Evolutionary conservation across 495 filamentous ascomycete genomes (phyloP).

Genomic region (Daldinia caldariorum): DNA sequence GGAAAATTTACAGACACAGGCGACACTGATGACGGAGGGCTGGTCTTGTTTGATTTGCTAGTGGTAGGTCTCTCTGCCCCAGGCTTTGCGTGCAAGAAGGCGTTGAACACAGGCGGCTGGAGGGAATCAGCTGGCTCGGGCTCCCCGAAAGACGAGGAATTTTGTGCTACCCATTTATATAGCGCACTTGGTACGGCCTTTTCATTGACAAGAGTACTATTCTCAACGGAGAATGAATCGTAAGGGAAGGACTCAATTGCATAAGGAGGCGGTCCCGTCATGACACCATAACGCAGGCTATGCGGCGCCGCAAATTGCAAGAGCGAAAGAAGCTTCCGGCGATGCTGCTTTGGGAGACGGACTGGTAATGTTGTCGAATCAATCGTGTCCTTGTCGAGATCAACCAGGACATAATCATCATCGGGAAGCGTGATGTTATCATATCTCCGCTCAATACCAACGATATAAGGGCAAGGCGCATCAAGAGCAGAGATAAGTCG

Average conservation of each 20-base stretch:
- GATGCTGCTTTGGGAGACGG: slow-evolving; percentile 85
- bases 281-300: slow-evolving; percentile 85
- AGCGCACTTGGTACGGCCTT: slow-evolving; percentile 75
- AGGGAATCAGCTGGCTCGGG: slow-evolving; percentile 62
- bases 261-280: slow-evolving; percentile 89
- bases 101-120: slow-evolving; percentile 77
- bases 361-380: slow-evolving; percentile 78
- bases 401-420: slow-evolving; percentile 96
- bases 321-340: slow-evolving; percentile 86
- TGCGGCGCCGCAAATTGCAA: slow-evolving; percentile 92
- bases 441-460: slow-evolving; percentile 93
- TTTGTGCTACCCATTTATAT: slow-evolving; percentile 85
- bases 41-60: slow-evolving; percentile 76
- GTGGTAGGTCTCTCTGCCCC: slow-evolving; percentile 84
- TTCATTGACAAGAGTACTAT: slow-evolving; percentile 76
- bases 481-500: slow-evolving; percentile 88
- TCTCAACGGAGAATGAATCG: slow-evolving; percentile 89
- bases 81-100: slow-evolving; percentile 80
- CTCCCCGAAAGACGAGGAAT: slow-evolving; percentile 85
- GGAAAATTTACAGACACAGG: slow-evolving; percentile 85
- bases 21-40: slow-evolving; percentile 86
- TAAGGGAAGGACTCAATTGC: slow-evolving; percentile 91
- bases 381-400: slow-evolving; percentile 89
- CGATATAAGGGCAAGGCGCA: slow-evolving; percentile 96
- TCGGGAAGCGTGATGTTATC: slow-evolving; percentile 91